Base-by-base conservation (phyloP, 177 flowering plant species). In the Tripterygium wilfordii region DNA sequence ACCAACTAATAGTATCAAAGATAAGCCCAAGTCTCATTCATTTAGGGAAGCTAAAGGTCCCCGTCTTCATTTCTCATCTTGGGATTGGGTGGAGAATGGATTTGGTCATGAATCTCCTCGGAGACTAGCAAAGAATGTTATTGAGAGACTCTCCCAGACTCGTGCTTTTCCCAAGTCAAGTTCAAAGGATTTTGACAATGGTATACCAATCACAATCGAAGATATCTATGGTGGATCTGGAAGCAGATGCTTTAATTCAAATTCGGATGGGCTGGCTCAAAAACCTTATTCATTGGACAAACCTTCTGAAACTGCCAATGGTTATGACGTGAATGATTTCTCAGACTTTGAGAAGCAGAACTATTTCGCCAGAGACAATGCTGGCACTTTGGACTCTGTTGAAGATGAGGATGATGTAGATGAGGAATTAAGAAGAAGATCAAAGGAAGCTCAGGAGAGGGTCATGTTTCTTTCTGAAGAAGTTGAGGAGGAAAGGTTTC, bases 141-240 rank as follows among this genome's bases (percentile, higher is more conserved):
- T 83, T 33, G 97, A 87, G 63, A 89, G 75, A 59, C 82, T 94
- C 35, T 75, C 83, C 5, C 77, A 72, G 53, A 53, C 71, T 48
- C 60, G 36, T 45, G 60, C 39, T 45, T 48, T 45, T 52, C 61
- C 73, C 4, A 75, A 53, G 55, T 51, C 53, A 43, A 66, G 49
- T 57, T 53, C 69, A 5, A 67, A 58, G 47, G 85, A 68, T 25
- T 52, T 52, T 43, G 71, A 72, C 38, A 49, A 58, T 36, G 79
- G 70, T 53, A 63, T 58, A 19, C 88, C 88, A 1, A 79, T 82
- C 33, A 77, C 91, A 8, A 66, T 79, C 29, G 91, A 80, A 49
- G 95, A 92, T 61, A 57, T 82, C 26, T 81, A 82, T 65, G 76
- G 68, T 51, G 70, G 73, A 45, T 62, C 69, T 42, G 46, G 61